Base-by-base conservation (phyloP, 2,329 filamentous ascomycete species). In the Paracorniculantispora psalliotae region DNA sequence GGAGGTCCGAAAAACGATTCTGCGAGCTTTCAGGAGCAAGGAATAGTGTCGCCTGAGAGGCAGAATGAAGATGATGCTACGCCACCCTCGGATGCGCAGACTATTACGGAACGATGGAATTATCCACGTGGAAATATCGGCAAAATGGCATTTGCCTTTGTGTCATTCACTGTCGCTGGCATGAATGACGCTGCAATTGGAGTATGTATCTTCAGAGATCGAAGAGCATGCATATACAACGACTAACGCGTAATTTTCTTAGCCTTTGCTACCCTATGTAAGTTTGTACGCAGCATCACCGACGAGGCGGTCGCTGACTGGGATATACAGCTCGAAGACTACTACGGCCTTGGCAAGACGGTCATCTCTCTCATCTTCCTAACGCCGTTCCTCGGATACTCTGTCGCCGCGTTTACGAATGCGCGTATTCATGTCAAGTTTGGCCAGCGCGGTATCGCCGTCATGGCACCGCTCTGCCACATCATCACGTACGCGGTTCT, bases 371-470 rank as follows among this genome's bases (percentile, higher is more conserved):
- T 88, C 4, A 76, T 88, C 49, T 88, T 88, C 69, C 73, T 89
- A 2, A 83, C 84, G 0, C 86, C 85, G 0, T 81, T 88, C 23
- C 74, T 79, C 1, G 86, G 86, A 25, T 89, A 88, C 72, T 82
- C 80, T 1, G 65, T 81, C 5, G 83, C 85, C 0, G 84, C 86
- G 0, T 71, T 87, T 4, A 73, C 81, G 30, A 89, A 88, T 67
- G 85, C 84, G 59, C 69, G 70, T 2, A 79, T 88, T 26, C 86
- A 88, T 64, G 70, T 84, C 56, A 76, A 71, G 4, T 77, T 83
- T 33, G 88, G 88, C 17, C 87, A 87, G 63, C 81, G 87, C 4
- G 88, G 88, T 1, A 79, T 90, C 3, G 85, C 86, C 2, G 69
- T 88, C 58, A 75, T 89, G 53, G 84, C 80, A 0, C 84, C 87